Conservation (phyloP, 1,284 basidiomycete genomes). For the Ceratorhiza oryzae-sativae region DNA sequence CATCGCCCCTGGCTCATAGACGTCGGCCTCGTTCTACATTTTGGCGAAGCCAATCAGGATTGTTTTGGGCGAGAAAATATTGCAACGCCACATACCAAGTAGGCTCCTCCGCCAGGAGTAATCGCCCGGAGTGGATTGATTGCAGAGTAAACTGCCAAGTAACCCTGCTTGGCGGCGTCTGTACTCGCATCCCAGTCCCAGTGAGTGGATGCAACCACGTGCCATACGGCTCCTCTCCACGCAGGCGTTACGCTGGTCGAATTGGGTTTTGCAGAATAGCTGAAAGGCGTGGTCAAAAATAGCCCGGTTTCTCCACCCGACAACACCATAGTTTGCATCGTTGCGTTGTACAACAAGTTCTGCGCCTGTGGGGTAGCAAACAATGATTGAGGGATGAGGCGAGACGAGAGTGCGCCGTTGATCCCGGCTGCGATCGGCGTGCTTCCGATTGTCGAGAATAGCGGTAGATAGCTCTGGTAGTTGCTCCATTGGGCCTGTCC, state of each 20-base stretch:
- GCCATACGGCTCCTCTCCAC: conserved; percentile 31
- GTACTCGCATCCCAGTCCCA: conserved; percentile 21
- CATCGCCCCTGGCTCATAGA: conserved; percentile 9
- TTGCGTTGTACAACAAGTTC: not conserved
- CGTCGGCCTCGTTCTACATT: conserved; percentile 25
- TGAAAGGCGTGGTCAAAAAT: conserved; percentile 21
- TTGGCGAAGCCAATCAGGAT: not conserved
- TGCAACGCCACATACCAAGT: conserved; percentile 3
- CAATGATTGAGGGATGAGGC: conserved; percentile 6
- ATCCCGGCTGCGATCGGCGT: conserved; percentile 3
- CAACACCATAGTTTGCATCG: not conserved
- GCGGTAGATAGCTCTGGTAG: not conserved
- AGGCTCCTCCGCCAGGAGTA: conserved; percentile 22
- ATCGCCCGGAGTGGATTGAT: conserved; percentile 12
- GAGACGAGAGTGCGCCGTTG: conserved; percentile 18
- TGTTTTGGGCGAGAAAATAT: not conserved
- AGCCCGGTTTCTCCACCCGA: not conserved
- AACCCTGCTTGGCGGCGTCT: not conserved
- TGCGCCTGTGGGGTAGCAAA: not conserved
- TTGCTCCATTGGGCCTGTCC: not conserved
- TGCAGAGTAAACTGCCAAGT: not conserved
- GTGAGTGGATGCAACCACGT: not conserved
- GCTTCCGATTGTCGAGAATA: not conserved
- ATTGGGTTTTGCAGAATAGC: not conserved
- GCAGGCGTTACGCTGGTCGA: conserved; percentile 23